Evolutionary conservation across 305 asterid species (phyloP).

Genomic region (Rubia peregrina): DNA sequence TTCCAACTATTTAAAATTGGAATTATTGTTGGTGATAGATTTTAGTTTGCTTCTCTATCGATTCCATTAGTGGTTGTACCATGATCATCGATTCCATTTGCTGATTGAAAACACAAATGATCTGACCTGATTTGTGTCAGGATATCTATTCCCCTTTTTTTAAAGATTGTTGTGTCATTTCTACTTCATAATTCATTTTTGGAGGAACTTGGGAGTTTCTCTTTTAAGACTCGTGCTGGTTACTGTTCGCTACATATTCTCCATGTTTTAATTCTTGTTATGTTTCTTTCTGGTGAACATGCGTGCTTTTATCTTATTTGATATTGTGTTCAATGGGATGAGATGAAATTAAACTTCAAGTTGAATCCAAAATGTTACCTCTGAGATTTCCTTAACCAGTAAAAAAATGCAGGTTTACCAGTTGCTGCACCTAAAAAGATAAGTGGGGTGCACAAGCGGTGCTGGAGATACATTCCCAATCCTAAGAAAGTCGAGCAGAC

Average conservation of each 20-base stretch:
- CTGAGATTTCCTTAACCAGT: not conserved
- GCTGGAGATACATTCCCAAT: conserved; percentile 45
- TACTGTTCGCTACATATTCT: not conserved
- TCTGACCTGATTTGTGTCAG: not conserved
- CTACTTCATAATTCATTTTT: not conserved
- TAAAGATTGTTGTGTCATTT: not conserved
- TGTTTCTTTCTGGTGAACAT: not conserved
- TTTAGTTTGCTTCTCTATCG: not conserved
- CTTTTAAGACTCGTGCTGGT: not conserved
- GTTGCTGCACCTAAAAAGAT: conserved; percentile 55
- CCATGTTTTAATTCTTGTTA: not conserved
- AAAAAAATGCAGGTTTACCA: conserved; percentile 33
- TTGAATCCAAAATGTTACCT: not conserved
- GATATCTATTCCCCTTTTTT: not conserved
- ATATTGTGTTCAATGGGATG: not conserved
- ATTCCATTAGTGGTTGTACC: not conserved
- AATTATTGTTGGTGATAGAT: not conserved
- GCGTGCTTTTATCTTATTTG: not conserved
- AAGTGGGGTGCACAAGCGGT: conserved; percentile 52
- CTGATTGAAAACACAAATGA: not conserved
- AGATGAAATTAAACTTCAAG: not conserved
- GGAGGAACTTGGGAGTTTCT: not conserved
- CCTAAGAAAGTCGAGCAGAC: conserved; percentile 22
- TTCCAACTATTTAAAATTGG: not conserved
- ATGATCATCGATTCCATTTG: not conserved